Evolutionary conservation across 2,329 filamentous ascomycete genomes (phyloP).

Genomic region (Lasiodiplodia citricola): DNA sequence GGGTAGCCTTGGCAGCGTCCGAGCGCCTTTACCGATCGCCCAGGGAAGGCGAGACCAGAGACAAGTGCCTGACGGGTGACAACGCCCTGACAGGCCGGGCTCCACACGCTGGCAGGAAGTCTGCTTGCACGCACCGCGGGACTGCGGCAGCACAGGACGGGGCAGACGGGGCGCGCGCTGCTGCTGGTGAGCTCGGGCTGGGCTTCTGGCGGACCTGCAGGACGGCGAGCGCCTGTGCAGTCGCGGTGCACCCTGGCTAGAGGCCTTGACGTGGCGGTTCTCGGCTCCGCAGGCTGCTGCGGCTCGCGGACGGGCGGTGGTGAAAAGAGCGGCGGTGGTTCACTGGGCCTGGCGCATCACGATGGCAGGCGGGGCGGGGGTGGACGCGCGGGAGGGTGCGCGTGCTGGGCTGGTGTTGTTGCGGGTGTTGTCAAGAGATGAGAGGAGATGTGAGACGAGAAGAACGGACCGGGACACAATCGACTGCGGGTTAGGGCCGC

Average conservation of each 20-base stretch:
- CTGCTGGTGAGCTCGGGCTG: constrained; percentile 8
- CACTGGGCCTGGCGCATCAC: constrained; percentile 22
- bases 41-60: constrained; percentile 25
- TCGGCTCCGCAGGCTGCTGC: constrained; percentile 20
- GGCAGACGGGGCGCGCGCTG: constrained; percentile 8
- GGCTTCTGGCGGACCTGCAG: constrained; percentile 13
- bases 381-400: constrained; percentile 11
- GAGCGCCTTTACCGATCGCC: constrained; percentile 19
- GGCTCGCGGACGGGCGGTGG: not conserved
- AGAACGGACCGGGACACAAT: constrained; percentile 19
- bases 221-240: constrained; percentile 15
- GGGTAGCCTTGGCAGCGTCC: constrained; percentile 17
- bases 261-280: constrained; percentile 24
- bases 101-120: constrained; percentile 6
- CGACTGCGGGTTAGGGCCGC: constrained; percentile 24
- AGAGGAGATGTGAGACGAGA: constrained; percentile 24
- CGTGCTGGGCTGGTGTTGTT: constrained; percentile 22
- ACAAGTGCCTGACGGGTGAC: constrained; percentile 21
- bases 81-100: constrained; percentile 20
- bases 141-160: constrained; percentile 11
- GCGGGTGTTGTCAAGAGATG: constrained; percentile 21
- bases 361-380: constrained; percentile 7
- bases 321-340: not conserved
- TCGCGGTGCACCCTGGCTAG: constrained; percentile 24
- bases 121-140: constrained; percentile 15